Evolutionary conservation across 176 grass and related monocot genomes (phyloP), one percentile per base, ranked within the genome.

Genomic region (Musa troglodytarum): DNA sequence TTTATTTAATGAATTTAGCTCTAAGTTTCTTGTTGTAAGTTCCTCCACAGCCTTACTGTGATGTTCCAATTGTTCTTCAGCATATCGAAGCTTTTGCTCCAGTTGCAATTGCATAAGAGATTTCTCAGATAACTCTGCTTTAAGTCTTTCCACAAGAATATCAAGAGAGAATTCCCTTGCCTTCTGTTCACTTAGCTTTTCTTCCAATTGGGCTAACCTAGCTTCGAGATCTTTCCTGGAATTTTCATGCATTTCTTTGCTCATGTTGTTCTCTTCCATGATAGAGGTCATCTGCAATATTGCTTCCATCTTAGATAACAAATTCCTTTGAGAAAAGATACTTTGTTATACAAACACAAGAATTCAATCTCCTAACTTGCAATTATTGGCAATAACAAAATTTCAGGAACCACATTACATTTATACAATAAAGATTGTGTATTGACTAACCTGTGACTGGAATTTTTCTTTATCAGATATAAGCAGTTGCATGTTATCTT

Each of bases 1-100:
- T 83, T 89, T 81, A 81, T 68, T 66, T 66, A 62, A 28, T 83
- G 78, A 86, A 13, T 50, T 81, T 43, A 86, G 69, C 74, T 89
- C 84, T 64, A 89, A 75, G n/a, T 58, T 67, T 80, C 71, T 89
- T 69, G 78, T 77, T 54, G 78, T 86, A 65, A 86, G 74, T 54
- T 86, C 71, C 76, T 74, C 62, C 73, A 84, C 66, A 68, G 66
- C 80, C 63, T 80, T 92, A 28, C 79, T 77, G 69, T 81, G 83
- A 87, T 97, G 85, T 81, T 97, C 93, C 74, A 93, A 77, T 65
- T 93, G 79, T 74, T 93, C 86, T 54, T 92, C 81, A 54, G 66
- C 26, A 68, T 49, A 68, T 1, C 1, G 49, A 49, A 90, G 78
- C 56, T 97, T 88, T 67, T 78, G 81, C 82, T 89, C 81, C 14